These are phyloP conservation scores for Leccinum longicurvipes DNA, from an alignment of 768 basidiomycete genomes.

Conservation along the genomic window DNA sequence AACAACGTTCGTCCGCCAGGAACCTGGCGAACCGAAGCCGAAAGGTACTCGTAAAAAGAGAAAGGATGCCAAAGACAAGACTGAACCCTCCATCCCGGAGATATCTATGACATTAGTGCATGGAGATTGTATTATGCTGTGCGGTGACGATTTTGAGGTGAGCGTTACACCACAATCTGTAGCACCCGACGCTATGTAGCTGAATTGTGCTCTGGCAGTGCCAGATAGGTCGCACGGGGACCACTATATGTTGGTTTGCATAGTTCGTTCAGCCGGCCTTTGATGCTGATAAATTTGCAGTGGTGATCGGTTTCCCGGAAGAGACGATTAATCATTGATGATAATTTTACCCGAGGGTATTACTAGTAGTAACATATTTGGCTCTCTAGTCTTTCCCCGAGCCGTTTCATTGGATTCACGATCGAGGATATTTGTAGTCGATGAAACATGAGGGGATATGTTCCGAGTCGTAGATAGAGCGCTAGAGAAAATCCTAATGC, in stretches of 20 bases:
- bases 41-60: constrained; percentile 11
- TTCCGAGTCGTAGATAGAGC: constrained; percentile 29
- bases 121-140: constrained; percentile 36
- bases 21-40: constrained; percentile 1
- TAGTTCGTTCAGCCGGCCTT: background rate
- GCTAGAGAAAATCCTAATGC: constrained; percentile 27
- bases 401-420: constrained; percentile 2
- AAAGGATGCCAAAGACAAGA: constrained; percentile 19
- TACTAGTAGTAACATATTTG: background rate
- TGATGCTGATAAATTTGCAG: constrained; percentile 17
- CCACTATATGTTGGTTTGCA: constrained; percentile 28
- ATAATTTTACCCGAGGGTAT: constrained; percentile 1
- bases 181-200: background rate
- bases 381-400: background rate
- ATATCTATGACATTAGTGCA: constrained; percentile 37
- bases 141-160: constrained; percentile 41
- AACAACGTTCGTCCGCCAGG: background rate
- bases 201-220: constrained; percentile 17
- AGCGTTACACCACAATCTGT: constrained; percentile 15
- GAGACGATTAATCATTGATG: background rate
- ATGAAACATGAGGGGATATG: constrained; percentile 1
- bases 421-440: background rate
- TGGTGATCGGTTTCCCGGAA: constrained; percentile 27
- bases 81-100: constrained; percentile 12
- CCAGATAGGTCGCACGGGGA: constrained; percentile 29